Evolutionary conservation across 306 rosid species (phyloP).

Genomic region (Vachellia pachyceras): DNA sequence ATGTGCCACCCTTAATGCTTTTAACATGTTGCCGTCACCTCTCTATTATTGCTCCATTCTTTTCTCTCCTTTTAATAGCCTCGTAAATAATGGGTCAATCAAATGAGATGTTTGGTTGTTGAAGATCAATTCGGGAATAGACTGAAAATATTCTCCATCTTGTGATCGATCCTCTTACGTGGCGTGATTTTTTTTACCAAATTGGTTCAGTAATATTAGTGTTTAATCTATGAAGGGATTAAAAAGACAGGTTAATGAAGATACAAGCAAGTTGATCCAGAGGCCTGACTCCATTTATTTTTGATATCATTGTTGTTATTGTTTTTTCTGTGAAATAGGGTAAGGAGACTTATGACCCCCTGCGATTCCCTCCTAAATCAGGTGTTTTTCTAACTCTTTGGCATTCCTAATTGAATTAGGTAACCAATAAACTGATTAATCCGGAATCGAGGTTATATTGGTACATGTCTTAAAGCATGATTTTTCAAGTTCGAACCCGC

Average conservation of each 20-base stretch:
- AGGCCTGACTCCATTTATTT: not conserved
- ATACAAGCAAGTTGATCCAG: not conserved
- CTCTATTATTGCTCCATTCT: slow-evolving; percentile 29
- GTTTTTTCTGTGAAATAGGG: too few relatives aligned
- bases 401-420: too few relatives aligned
- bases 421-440: too few relatives aligned
- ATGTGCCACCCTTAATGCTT: slow-evolving; percentile 39
- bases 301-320: not conserved
- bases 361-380: too few relatives aligned
- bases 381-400: too few relatives aligned
- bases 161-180: slow-evolving; percentile 1
- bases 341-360: too few relatives aligned
- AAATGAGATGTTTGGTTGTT: slow-evolving; percentile 29
- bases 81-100: slow-evolving; percentile 18
- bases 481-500: too few relatives aligned
- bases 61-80: not conserved
- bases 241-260: not conserved
- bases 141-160: slow-evolving; percentile 30
- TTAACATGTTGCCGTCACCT: slow-evolving; percentile 39
- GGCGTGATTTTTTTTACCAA: not conserved
- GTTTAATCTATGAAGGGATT: not conserved
- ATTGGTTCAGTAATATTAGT: not conserved
- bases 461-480: too few relatives aligned
- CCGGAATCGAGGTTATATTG: too few relatives aligned
- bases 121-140: slow-evolving; percentile 36